Percentiles rank a stretch among this genome's conserved stretches.
phyloP scores from a whole-genome alignment of 768 basidiomycete genomes.

The Lactarius vividus region DNA sequence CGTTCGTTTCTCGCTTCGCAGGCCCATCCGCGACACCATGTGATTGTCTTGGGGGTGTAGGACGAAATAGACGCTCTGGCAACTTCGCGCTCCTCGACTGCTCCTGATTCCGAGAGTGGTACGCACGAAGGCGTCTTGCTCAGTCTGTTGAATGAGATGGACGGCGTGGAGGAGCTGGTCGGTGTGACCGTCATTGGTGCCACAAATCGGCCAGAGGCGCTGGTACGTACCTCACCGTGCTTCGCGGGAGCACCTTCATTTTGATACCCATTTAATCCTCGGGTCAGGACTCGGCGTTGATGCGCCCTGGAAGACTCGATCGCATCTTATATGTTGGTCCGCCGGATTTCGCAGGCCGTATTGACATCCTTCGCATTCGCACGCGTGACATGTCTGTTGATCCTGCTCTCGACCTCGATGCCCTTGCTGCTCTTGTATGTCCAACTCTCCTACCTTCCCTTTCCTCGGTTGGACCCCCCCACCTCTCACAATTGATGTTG shows the following conservation, averaged over 20 bases:
- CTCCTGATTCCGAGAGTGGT: conserved; percentile 46
- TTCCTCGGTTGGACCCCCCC: conserved; percentile 7
- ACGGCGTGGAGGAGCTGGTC: conserved; percentile 90
- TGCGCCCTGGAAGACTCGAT: conserved; percentile 94
- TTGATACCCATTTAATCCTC: neutral
- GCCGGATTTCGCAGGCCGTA: conserved; percentile 73
- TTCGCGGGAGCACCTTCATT: neutral
- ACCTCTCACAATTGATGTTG: neutral
- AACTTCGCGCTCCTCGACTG: conserved; percentile 56
- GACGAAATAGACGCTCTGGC: conserved; percentile 97
- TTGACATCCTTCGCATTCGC: conserved; percentile 82
- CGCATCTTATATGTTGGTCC: conserved; percentile 93
- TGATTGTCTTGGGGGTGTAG: conserved; percentile 42
- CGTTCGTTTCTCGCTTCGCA: conserved; percentile 33
- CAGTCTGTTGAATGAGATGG: conserved; percentile 95
- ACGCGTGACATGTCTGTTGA: conserved; percentile 79
- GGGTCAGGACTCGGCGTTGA: conserved; percentile 83
- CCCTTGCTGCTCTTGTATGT: conserved; percentile 69
- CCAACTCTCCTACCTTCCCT: neutral
- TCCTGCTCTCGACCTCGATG: conserved; percentile 58
- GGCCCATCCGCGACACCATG: neutral
- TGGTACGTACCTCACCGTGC: conserved; percentile 46
- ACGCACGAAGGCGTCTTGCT: conserved; percentile 87
- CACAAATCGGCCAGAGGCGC: conserved; percentile 90
- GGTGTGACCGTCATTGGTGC: conserved; percentile 97